Evolutionary conservation across 139 green algal genomes (phyloP), one percentile per base, ranked within the genome.

Genomic region (Chlamydomonas sphaeroides): DNA sequence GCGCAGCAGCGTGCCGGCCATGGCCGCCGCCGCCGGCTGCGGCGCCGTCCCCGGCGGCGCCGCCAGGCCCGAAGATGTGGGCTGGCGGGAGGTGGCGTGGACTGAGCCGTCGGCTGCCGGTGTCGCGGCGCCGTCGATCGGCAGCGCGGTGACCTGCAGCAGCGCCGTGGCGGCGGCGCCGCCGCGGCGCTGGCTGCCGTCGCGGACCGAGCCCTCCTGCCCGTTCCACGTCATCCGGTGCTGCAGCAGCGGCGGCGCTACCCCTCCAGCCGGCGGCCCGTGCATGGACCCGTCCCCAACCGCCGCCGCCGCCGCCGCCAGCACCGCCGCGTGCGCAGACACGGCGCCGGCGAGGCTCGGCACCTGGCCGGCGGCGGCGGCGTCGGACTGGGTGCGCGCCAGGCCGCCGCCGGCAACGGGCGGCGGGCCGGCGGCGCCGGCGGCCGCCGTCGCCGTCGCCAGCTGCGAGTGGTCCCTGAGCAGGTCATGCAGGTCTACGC

Each of bases 401-500:
- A 66, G 59, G 30, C 11, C 11, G 30, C 49, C 78, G 42, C 41
- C 48, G 39, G 42, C n/a, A n/a, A n/a, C n/a, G n/a, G n/a, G n/a
- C n/a, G n/a, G n/a, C n/a, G n/a, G n/a, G n/a, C n/a, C n/a, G n/a
- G n/a, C n/a, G n/a, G n/a, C n/a, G n/a, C n/a, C 6, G 51, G 15
- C 49, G 49, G 49, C 49, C 6, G 6, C 65, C 3, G 67, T 36
- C 30, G 68, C 68, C 30, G 17, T 45, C 21, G 65, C 65, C 65
- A 57, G 35, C 65, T 73, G 59, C 17, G 41, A 61, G 61, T 80
- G 74, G 38, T 80, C 74, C 33, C 74, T 38, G 11, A 80, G 76
- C 45, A 72, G 45, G 11, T 74, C 76, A 20, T 83, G 76, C 45
- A 83, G 63, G 76, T 83, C 76, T 25, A 83, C 8, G 1, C 76